Evolutionary conservation across 345 rosid genomes (phyloP).

Genomic region (Sisymbrium altissimum): DNA sequence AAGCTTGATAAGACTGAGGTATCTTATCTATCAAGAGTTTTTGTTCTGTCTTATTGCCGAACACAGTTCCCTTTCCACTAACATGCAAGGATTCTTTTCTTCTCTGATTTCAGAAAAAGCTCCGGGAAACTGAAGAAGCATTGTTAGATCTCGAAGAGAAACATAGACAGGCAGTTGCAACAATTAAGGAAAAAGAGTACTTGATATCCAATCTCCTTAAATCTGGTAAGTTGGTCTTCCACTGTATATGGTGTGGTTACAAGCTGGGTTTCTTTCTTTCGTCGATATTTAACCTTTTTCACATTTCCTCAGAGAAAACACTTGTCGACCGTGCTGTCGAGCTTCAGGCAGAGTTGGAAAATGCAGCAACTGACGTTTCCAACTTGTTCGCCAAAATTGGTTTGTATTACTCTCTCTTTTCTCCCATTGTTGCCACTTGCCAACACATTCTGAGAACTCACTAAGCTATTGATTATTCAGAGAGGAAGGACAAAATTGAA

Average conservation of each 20-base stretch:
- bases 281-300: neutral
- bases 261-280: neutral
- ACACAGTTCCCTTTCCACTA: constrained; percentile 1
- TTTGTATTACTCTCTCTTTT: constrained; percentile 37
- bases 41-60: neutral
- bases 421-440: constrained; percentile 5
- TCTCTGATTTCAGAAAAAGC: constrained; percentile 58
- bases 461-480: constrained; percentile 45
- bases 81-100: constrained; percentile 12
- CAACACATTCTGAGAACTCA: constrained; percentile 12
- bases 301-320: constrained; percentile 58
- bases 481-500: constrained; percentile 90
- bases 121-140: constrained; percentile 69
- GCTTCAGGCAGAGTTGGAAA: constrained; percentile 76
- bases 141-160: constrained; percentile 88
- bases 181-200: constrained; percentile 89
- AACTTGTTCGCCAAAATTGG: constrained; percentile 84
- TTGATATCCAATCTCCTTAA: constrained; percentile 82
- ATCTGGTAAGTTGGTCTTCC: constrained; percentile 54
- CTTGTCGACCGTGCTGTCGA: constrained; percentile 82
- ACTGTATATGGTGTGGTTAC: neutral
- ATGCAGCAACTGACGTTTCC: constrained; percentile 81
- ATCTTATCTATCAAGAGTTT: constrained; percentile 22
- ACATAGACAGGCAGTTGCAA: constrained; percentile 86
- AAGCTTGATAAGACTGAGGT: constrained; percentile 91